Base-by-base conservation (phyloP, 345 rosid genomes). In the Salix arbutifolia region DNA sequence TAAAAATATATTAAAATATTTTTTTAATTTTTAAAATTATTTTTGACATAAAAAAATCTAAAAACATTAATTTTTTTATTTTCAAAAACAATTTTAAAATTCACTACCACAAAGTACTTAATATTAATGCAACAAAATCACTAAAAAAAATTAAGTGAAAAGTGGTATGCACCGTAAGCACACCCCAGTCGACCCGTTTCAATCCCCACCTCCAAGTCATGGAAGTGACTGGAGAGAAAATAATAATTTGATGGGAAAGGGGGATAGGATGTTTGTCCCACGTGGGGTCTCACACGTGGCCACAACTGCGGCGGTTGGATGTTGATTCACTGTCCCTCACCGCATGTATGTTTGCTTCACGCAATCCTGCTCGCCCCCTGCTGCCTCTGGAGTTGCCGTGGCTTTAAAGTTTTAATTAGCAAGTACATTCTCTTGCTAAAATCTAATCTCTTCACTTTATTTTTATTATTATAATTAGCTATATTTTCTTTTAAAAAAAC, bases 311-410 rank as follows among this genome's bases (percentile, higher is more conserved):
- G 82, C 86, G 58, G 86, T 80, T 74, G 89, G 82, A 71, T 77
- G 77, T 78, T 65, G 76, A 77, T 58, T 10, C 38, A 58, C 74
- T 73, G 80, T 77, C 81, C 74, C 79, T 82, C 85, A 72, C 86
- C 84, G 76, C 83, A 79, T 84, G 78, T 69, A 33, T 82, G 84
- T 74, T 86, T 86, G 89, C 89, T 84, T 86, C 86, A 86, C 89
- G 89, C 89, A 82, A 86, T 70, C 81, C 53, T 21, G 53, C 76
- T 38, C 53, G 44, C 12, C 76, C 35, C 8, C 71, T 38, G 74
- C 74, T 71, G 8, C 82, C 52, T 37, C 67, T 4, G 4, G 2
- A 3, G 67, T 69, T 84, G 82, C 80, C 86, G 82, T 84, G 82
- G 78, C 87, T 84, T 86, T 80, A 70, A 84, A 84, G 87, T 42